A percentile compares a stretch with the other conserved stretches of the same genome.
phyloP scores from a whole-genome alignment of 1,284 basidiomycete genomes.

The Irpex sp. region DNA sequence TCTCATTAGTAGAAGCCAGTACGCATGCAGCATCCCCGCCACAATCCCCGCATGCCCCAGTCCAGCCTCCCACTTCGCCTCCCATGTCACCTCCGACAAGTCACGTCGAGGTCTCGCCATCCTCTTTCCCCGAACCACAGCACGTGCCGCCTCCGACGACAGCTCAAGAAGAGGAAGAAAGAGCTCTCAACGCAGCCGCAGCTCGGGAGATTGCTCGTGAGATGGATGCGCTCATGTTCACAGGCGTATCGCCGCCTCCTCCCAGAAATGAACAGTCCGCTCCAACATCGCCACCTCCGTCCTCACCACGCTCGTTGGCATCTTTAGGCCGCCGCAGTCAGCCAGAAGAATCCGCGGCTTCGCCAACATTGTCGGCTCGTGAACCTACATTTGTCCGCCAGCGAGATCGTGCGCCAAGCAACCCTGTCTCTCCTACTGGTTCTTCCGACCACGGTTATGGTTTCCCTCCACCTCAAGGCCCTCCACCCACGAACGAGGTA shows the following conservation, averaged over 20 bases:
- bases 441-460: conserved; percentile 2
- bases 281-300: conserved; percentile 13
- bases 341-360: conserved; percentile 7
- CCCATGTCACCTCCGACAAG: background rate
- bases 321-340: conserved; percentile 15
- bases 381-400: conserved; percentile 12
- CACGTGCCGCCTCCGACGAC: background rate
- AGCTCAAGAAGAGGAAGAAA: conserved; percentile 31
- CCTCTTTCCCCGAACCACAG: background rate
- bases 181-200: conserved; percentile 55
- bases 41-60: background rate
- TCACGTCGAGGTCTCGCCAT: background rate
- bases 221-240: conserved; percentile 52
- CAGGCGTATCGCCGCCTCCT: conserved; percentile 24
- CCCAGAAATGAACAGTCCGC: conserved; percentile 13
- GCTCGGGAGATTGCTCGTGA: conserved; percentile 65
- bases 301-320: conserved; percentile 15
- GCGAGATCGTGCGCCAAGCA: conserved; percentile 11
- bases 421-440: conserved; percentile 12
- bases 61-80: background rate
- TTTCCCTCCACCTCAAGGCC: conserved; percentile 11
- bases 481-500: background rate
- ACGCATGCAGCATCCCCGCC: background rate
- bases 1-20: background rate
- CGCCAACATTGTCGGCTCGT: conserved; percentile 6